phyloP scores from a whole-genome alignment of 495 filamentous ascomycete genomes.

The Penicillium soppii region DNA sequence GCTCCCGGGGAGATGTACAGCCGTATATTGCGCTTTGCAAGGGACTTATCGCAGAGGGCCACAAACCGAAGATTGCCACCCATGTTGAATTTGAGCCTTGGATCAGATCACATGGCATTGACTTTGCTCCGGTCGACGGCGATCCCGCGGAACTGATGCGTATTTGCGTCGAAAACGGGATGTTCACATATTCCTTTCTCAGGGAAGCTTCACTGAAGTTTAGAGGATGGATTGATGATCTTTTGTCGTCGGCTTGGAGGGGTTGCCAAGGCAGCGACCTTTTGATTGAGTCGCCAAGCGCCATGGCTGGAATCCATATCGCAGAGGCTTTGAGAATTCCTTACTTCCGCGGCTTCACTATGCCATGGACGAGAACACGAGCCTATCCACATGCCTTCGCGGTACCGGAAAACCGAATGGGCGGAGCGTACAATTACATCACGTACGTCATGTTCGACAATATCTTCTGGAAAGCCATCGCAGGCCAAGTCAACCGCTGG shows the following conservation, averaged over 20 bases:
- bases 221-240: conserved; percentile 87
- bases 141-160: conserved; percentile 94
- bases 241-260: conserved; percentile 79
- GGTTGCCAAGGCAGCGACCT: conserved; percentile 87
- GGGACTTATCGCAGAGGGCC: conserved; percentile 82
- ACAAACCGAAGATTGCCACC: conserved; percentile 84
- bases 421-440: conserved; percentile 90
- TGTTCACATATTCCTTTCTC: conserved; percentile 92
- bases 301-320: conserved; percentile 98
- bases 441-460: conserved; percentile 98
- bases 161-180: conserved; percentile 94
- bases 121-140: conserved; percentile 82
- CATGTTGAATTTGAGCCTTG: conserved; percentile 87
- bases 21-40: conserved; percentile 97
- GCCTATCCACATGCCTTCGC: conserved; percentile 97
- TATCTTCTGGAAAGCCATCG: conserved; percentile 92
- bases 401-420: conserved; percentile 91
- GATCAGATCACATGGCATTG: conserved; percentile 89
- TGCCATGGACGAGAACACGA: conserved; percentile 96
- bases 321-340: conserved; percentile 93
- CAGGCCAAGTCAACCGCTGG: conserved; percentile 92
- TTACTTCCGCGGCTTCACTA: conserved; percentile 97
- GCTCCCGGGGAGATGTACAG: conserved; percentile 93
- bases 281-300: conserved; percentile 91
- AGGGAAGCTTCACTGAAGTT: conserved; percentile 85